Base-by-base conservation (phyloP, 805 yeast species). In the Wickerhamomyces hampshirensis region DNA sequence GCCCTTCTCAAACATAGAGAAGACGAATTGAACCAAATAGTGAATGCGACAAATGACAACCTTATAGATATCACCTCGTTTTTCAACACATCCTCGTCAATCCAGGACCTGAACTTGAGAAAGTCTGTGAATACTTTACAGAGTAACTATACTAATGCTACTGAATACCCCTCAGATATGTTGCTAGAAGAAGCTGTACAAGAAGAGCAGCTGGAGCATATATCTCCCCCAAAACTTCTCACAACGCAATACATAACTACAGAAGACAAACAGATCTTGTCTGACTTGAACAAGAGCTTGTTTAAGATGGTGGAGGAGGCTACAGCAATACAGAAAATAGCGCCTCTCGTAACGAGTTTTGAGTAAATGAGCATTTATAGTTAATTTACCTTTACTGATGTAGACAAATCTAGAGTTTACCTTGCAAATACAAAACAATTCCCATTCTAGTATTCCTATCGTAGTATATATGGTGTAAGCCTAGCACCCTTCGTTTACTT, bases 1-100 rank as follows among this genome's bases (percentile, higher is more conserved):
- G 47, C 51, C 1, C 23, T 35, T 5, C 24, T 52, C 15, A 38
- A 46, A 30, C 40, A 60, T 36, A 55, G 77, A 42, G 75, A 71
- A 42, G 67, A 63, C 31, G 75, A 71, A 42, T 54, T 71, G 30
- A 66, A 65, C 37, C 50, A 53, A 18, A 70, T 71, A 12, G 77
- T 71, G 31, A 65, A 65, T 43, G 75, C 69, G 21, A 53, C 59
- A 4, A 54, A 48, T 28, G 58, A 55, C 38, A 44, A 46, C 30
- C 33, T 37, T 21, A 48, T 42, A 42, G 58, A 40, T 37, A 51
- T 53, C 18, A 48, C 53, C 4, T 26, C 53, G 0, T 54, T 51
- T 37, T 47, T 51, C 41, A 40, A 29, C 29, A 31, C 47, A n/a
- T 30, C 35, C 13, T 31, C 32, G 28, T 37, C 46, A 2, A 24